phyloP scores from a whole-genome alignment of 306 rosid species.

The Vicia villosa region DNA sequence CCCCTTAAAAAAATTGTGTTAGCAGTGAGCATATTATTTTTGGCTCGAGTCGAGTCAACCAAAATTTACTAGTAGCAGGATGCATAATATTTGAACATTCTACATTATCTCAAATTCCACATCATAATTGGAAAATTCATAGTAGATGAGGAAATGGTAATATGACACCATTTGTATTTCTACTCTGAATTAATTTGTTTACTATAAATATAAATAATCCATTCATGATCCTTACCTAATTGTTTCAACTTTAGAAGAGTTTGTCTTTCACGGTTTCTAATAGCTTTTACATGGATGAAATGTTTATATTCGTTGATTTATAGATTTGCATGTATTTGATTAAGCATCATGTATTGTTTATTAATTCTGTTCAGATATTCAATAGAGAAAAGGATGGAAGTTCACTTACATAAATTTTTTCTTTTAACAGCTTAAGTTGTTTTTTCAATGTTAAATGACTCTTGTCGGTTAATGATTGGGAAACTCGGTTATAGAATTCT shows the following conservation, averaged over 20 bases:
- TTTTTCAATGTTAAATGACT: neutral
- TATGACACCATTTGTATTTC: neutral
- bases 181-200: conserved; percentile 5
- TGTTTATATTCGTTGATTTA: neutral
- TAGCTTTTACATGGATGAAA: neutral
- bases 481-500: neutral
- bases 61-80: neutral
- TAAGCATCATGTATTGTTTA: no score
- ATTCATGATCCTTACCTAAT: neutral
- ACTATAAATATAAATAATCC: neutral
- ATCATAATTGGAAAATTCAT: conserved; percentile 1
- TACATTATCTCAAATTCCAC: neutral
- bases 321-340: no score
- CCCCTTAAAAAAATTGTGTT: no score
- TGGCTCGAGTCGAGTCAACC: neutral
- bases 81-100: neutral
- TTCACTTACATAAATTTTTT: no score
- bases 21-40: neutral
- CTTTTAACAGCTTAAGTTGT: no score
- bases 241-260: conserved; percentile 4
- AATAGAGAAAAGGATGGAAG: no score
- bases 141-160: conserved; percentile 17
- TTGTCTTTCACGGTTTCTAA: conserved; percentile 4
- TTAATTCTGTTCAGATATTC: no score
- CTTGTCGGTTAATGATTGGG: neutral